Conservation (phyloP, 2,329 filamentous ascomycete genomes). For the Teratosphaeria zuluensis region DNA sequence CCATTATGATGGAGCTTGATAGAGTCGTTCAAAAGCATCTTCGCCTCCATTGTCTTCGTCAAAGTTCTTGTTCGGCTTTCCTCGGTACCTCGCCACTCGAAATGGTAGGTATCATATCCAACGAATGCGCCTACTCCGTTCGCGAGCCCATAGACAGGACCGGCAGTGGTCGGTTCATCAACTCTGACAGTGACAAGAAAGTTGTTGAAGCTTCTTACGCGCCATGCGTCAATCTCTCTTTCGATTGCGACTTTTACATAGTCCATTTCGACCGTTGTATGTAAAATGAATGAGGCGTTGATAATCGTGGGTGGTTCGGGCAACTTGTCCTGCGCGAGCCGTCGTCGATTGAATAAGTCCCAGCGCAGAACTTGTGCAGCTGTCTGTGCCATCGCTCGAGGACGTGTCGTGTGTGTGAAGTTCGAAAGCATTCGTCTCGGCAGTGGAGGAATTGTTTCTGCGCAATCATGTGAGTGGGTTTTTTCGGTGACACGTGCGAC, state of each 20-base stretch:
- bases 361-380: not conserved
- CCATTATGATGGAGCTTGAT: not conserved
- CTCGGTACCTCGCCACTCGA: not conserved
- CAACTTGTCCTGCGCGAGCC: not conserved
- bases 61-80: not conserved
- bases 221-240: not conserved
- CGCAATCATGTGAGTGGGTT: not conserved
- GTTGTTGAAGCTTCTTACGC: slow-evolving; percentile 1
- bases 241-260: not conserved
- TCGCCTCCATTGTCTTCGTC: not conserved
- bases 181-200: not conserved
- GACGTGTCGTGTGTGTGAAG: not conserved
- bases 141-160: not conserved
- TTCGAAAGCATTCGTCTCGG: not conserved
- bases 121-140: not conserved
- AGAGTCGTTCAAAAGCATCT: not conserved
- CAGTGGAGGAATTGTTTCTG: not conserved
- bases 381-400: not conserved
- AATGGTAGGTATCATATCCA: slow-evolving; percentile 1
- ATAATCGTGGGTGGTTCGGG: not conserved
- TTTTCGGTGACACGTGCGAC: not conserved
- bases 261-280: slow-evolving; percentile 1
- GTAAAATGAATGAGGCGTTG: not conserved
- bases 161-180: not conserved
- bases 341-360: not conserved